Evolutionary conservation across 73 alveolate genomes (phyloP).

Genomic region (Paramecium pentaurelia): DNA sequence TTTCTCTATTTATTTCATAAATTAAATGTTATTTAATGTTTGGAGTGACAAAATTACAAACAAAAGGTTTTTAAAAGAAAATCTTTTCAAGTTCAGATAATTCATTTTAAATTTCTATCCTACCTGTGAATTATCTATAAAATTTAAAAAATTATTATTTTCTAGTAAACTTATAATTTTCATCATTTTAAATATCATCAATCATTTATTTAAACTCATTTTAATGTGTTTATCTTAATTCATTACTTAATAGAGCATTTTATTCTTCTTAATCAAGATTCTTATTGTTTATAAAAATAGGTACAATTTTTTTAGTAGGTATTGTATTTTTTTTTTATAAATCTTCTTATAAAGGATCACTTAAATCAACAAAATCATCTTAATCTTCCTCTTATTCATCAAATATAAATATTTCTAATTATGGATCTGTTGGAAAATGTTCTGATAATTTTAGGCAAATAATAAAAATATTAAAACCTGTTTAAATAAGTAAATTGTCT

Average conservation of each 20-base stretch:
- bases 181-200: background rate
- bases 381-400: background rate
- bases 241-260: background rate
- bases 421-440: background rate
- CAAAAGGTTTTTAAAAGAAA: conserved; percentile 54
- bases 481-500: background rate
- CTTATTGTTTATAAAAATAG: background rate
- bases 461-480: background rate
- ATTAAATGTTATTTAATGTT: conserved; percentile 46
- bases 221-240: background rate
- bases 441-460: background rate
- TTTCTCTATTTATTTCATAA: conserved; percentile 48
- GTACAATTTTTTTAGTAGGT: background rate
- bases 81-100: background rate
- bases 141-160: background rate
- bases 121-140: conserved; percentile 30
- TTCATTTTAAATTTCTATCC: conserved; percentile 4
- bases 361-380: background rate
- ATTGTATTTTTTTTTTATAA: background rate
- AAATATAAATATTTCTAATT: background rate
- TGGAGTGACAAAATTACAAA: conserved; percentile 45
- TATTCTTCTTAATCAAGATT: background rate
- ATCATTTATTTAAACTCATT: background rate
- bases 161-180: background rate
- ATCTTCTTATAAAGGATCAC: background rate